Evolutionary conservation across 1,139 yeast species (phyloP).

Genomic region (Wickerhamomyces sp.): DNA sequence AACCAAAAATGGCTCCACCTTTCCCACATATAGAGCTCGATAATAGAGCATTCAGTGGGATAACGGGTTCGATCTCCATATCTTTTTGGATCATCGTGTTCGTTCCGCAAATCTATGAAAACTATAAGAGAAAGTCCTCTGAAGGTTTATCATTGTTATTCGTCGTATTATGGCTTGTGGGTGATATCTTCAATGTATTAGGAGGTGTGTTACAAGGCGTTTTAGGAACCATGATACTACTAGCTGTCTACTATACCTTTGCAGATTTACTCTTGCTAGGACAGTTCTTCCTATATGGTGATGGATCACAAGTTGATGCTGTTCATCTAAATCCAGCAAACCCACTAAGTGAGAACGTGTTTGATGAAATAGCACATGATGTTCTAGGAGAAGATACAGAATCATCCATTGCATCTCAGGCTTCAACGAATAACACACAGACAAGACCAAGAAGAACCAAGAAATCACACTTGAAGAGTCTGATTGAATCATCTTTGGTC

Average conservation of each 20-base stretch:
- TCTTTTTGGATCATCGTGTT: constrained; percentile 98
- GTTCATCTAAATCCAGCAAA: constrained; percentile 87
- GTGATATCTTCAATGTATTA: constrained; percentile 85
- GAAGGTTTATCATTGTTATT: constrained; percentile 84
- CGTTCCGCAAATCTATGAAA: constrained; percentile 95
- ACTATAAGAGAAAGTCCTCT: constrained; percentile 74
- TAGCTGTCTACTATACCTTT: constrained; percentile 85
- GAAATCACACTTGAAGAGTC: constrained; percentile 16
- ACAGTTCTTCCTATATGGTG: constrained; percentile 76
- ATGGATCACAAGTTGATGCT: constrained; percentile 53
- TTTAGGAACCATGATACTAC: constrained; percentile 84
- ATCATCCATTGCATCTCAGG: constrained; percentile 8
- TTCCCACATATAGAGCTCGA: constrained; percentile 18
- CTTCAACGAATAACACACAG: constrained; percentile 3
- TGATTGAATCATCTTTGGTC: constrained; percentile 57
- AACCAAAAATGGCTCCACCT: constrained; percentile 6
- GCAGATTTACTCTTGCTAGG: constrained; percentile 81
- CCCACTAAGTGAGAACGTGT: constrained; percentile 67
- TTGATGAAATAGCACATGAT: constrained; percentile 44
- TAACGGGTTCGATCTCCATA: constrained; percentile 82
- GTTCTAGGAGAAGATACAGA: constrained; percentile 20
- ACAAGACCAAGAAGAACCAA: constrained; percentile 4
- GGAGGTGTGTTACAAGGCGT: constrained; percentile 88
- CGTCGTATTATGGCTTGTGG: constrained; percentile 80
- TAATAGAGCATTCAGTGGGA: constrained; percentile 55